phyloP scores from a whole-genome alignment of 2,329 filamentous ascomycete species.

The Colletotrichum liriopes region DNA sequence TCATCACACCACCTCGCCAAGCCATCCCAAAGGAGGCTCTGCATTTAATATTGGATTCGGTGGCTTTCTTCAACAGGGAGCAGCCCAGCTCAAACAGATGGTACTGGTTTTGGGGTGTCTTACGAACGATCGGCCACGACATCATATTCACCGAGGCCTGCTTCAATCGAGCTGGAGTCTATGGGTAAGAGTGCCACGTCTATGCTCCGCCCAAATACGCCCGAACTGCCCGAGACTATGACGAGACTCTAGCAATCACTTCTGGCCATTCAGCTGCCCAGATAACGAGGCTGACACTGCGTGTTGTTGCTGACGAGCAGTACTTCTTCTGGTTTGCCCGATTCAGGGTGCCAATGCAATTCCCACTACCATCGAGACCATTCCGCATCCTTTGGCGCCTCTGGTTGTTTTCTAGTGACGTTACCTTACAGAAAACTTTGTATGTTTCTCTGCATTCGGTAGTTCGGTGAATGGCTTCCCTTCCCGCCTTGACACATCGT shows the following conservation, averaged over 20 bases:
- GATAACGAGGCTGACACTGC: constrained; percentile 17
- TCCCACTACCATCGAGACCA: constrained; percentile 2
- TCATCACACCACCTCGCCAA: constrained; percentile 20
- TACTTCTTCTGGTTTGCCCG: constrained; percentile 13
- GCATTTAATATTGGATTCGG: constrained; percentile 28
- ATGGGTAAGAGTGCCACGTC: constrained; percentile 30
- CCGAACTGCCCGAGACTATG: constrained; percentile 13
- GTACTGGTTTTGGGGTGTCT: constrained; percentile 3
- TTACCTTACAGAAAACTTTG: constrained; percentile 15
- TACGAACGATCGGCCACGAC: constrained; percentile 21
- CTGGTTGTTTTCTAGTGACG: constrained; percentile 16
- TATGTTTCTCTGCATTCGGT: neutral
- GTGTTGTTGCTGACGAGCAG: neutral
- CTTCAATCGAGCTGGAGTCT: constrained; percentile 22
- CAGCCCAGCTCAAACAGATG: constrained; percentile 12
- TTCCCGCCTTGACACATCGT: constrained; percentile 7
- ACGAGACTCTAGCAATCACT: neutral
- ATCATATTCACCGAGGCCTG: constrained; percentile 33
- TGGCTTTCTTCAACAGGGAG: constrained; percentile 19
- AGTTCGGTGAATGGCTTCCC: neutral
- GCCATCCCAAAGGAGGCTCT: constrained; percentile 34
- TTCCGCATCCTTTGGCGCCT: neutral
- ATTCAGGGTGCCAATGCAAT: constrained; percentile 13
- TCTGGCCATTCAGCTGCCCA: neutral
- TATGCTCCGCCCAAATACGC: neutral